These are phyloP conservation scores for Ascochyta viciae-villosae DNA, from an alignment of 2,329 filamentous ascomycete genomes.

Conservation along the genomic window DNA sequence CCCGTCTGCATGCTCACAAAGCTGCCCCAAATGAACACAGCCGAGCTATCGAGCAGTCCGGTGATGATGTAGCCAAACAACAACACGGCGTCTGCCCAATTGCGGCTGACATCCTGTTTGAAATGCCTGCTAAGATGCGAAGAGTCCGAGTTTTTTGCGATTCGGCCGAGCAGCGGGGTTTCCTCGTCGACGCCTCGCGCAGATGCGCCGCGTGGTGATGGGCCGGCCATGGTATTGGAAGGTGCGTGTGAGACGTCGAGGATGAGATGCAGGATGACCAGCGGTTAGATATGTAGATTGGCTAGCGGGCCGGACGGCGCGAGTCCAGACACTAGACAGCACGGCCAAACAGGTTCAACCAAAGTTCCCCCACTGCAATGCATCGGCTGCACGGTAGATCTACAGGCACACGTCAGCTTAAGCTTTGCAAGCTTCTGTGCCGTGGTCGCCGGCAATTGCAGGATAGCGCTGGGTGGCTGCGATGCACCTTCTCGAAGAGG, in stretches of 20 bases:
- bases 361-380: neutral
- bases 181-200: conserved; percentile 35
- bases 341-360: conserved; percentile 7
- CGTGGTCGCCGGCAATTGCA: conserved; percentile 33
- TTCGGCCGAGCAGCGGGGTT: conserved; percentile 42
- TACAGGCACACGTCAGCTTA: conserved; percentile 25
- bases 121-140: conserved; percentile 43
- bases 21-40: conserved; percentile 78
- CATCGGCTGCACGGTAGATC: conserved; percentile 14
- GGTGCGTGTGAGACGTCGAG: conserved; percentile 4
- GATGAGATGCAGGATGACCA: conserved; percentile 9
- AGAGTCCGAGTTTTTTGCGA: conserved; percentile 31
- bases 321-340: neutral
- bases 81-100: conserved; percentile 72
- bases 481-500: conserved; percentile 7
- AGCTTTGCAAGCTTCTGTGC: conserved; percentile 34
- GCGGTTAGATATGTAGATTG: conserved; percentile 12
- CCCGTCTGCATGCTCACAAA: conserved; percentile 88
- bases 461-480: conserved; percentile 25
- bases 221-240: conserved; percentile 11
- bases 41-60: conserved; percentile 77
- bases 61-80: conserved; percentile 79
- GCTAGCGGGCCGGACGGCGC: conserved; percentile 12
- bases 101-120: conserved; percentile 62
- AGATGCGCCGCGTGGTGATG: conserved; percentile 12